Base-by-base conservation (phyloP, 345 rosid species). In the Arabis hirsuta region DNA sequence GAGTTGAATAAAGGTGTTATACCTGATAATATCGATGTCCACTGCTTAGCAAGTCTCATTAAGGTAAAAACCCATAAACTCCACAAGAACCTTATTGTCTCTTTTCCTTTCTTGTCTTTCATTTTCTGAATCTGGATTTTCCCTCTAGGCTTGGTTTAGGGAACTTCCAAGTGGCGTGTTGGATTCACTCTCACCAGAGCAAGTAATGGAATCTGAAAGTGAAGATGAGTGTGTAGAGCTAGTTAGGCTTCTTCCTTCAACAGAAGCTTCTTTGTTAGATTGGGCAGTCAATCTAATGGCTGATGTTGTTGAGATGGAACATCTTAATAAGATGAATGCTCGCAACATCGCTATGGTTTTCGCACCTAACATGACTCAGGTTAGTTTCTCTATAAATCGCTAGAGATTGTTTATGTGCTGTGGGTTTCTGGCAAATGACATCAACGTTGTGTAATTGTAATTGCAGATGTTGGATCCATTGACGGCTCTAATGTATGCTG, bases 291-390 rank as follows among this genome's bases (percentile, higher is more conserved):
- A 96, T 81, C 80, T 96, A 43, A 96, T 96, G 99, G 98, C 98
- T 24, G 99, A 96, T 83, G 95, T 96, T 55, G 95, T 85, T 0
- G 92, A 90, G 77, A 69, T 87, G 76, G 96, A 92, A 68, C 88
- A 84, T 82, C 43, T 87, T 22, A 96, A 92, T 82, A 92, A 92
- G 85, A 96, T 96, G 99, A 96, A 90, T 82, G 94, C 98, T 5
- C 90, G 98, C 5, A 96, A 96, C 80, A 78, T 96, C 1, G 98
- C 99, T 0, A 88, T 96, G 87, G 98, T 96, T 47, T 96, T 96
- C 13, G 98, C 99, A 36, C 99, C 99, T 65, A 96, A 96, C 87
- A 96, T 95, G 99, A 91, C 99, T 62, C 96, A 96, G 79, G 99
- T 91, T 76, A 81, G 86, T 79, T 16, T 51, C 3, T 58, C 0